Base-by-base conservation (phyloP, 495 filamentous ascomycete species). In the Tuber brumale region DNA sequence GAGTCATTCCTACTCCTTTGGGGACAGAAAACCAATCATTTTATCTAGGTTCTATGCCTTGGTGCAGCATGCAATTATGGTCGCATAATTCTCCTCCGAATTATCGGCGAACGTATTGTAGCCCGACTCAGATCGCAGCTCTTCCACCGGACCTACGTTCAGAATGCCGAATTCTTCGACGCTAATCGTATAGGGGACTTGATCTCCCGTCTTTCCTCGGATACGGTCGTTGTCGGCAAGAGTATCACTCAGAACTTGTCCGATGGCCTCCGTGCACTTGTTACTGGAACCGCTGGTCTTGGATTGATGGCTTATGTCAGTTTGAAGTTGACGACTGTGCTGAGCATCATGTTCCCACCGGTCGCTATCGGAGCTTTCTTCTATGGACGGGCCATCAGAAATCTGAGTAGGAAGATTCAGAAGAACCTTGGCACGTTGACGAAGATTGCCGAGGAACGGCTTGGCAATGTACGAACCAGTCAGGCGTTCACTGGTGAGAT, bases 111-210 rank as follows among this genome's bases (percentile, higher is more conserved):
- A 84, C 88, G 96, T 44, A 94, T 98, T 71, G 96, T 99, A 42
- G 90, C 95, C 23, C 88, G 94, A 78, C 87, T 97, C 76, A 90
- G 95, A 61, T 95, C 94, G 16, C 91, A 92, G 84, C 90, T 99
- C 35, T 99, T 95, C 86, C 89, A 93, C 72, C 89, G 91, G 81
- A 98, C 95, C 0, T 95, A 96, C 76, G 86, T 94, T 35, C 95
- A 99, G 82, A 94, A 99, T 84, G 96, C 96, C 75, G 95, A 99
- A 82, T 99, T 99, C 86, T 99, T 98, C 83, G 95, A 99, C 83
- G 95, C 95, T 51, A 99, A 99, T 85, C 88, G 96, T 31, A 94
- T 97, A 51, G 95, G 95, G 78, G 95, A 99, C 83, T 85, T 99
- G 79, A 97, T 98, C 80, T 97, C 95, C 70, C 90, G 95, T 21